Evolutionary conservation across 2,329 filamentous ascomycete genomes (phyloP).

Genomic region (Verticillium alfalfae): DNA sequence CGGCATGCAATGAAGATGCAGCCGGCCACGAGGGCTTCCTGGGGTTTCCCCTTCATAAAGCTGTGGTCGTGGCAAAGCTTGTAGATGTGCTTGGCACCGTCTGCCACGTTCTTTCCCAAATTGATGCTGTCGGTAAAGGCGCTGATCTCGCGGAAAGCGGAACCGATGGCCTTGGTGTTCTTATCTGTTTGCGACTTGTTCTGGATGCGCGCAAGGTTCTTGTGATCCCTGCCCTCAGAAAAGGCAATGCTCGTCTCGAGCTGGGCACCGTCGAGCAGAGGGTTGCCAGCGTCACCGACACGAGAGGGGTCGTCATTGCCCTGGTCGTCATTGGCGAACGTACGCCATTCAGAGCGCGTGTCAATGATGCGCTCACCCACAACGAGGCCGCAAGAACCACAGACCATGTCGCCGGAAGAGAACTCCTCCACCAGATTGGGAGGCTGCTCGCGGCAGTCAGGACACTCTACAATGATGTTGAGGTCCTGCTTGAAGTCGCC

Average conservation of each 20-base stretch:
- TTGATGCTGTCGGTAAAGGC: constrained; percentile 80
- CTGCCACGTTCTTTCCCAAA: constrained; percentile 74
- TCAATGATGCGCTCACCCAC: constrained; percentile 89
- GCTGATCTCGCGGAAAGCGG: constrained; percentile 86
- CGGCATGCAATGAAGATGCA: constrained; percentile 98
- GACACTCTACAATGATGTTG: constrained; percentile 79
- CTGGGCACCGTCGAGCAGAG: constrained; percentile 83
- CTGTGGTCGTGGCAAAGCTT: constrained; percentile 91
- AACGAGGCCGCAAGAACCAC: constrained; percentile 84
- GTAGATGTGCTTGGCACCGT: constrained; percentile 91
- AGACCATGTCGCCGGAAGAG: constrained; percentile 87
- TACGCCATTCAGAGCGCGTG: constrained; percentile 96
- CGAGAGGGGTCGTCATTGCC: constrained; percentile 94
- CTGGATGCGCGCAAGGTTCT: constrained; percentile 77
- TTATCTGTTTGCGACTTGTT: constrained; percentile 79
- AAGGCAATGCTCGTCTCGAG: constrained; percentile 85
- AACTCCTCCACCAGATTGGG: constrained; percentile 92
- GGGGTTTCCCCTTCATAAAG: constrained; percentile 90
- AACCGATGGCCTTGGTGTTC: constrained; percentile 71
- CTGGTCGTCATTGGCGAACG: constrained; percentile 97
- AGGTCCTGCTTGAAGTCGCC: constrained; percentile 71
- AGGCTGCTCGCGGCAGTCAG: constrained; percentile 86
- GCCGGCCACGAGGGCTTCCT: constrained; percentile 88
- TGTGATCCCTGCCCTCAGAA: constrained; percentile 65
- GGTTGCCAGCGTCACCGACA: constrained; percentile 91